Evolutionary conservation across 1,284 basidiomycete genomes (phyloP).

Genomic region (Leccinum colubrinum): DNA sequence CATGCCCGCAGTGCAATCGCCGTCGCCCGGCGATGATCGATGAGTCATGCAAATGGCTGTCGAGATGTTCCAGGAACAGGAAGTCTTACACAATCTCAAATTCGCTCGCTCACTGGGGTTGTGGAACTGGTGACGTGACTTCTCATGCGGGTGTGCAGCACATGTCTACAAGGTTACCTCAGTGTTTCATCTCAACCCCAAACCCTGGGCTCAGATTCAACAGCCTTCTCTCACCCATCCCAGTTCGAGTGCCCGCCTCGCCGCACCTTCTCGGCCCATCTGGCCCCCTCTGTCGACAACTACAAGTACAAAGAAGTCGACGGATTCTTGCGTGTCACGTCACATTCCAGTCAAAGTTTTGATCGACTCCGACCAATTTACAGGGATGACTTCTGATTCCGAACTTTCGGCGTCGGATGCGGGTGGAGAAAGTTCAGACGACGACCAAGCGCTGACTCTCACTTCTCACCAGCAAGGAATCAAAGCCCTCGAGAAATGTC

Average conservation of each 20-base stretch:
- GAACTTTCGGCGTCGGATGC: conserved; percentile 42
- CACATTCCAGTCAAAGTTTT: conserved; percentile 32
- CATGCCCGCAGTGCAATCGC: too few species aligned
- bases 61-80: too few species aligned
- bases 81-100: too few species aligned
- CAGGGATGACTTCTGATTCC: conserved; percentile 36
- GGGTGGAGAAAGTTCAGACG: conserved; percentile 34
- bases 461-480: conserved; percentile 59
- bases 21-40: too few species aligned
- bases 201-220: conserved; percentile 33
- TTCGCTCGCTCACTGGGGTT: too few species aligned
- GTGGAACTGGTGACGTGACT: too few species aligned
- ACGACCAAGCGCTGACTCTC: conserved; percentile 36
- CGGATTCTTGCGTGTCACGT: conserved; percentile 61
- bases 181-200: background rate
- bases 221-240: conserved; percentile 56
- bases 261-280: conserved; percentile 42
- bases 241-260: conserved; percentile 49
- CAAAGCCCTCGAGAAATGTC: conserved; percentile 53
- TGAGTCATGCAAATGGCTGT: too few species aligned
- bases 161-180: too few species aligned
- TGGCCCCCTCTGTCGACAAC: conserved; percentile 38
- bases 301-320: conserved; percentile 59
- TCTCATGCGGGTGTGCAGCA: too few species aligned
- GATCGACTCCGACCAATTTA: conserved; percentile 52